Percentiles rank a stretch among this genome's conserved stretches.
phyloP scores from a whole-genome alignment of 805 yeast species.

The Ogataea populi-albae region DNA sequence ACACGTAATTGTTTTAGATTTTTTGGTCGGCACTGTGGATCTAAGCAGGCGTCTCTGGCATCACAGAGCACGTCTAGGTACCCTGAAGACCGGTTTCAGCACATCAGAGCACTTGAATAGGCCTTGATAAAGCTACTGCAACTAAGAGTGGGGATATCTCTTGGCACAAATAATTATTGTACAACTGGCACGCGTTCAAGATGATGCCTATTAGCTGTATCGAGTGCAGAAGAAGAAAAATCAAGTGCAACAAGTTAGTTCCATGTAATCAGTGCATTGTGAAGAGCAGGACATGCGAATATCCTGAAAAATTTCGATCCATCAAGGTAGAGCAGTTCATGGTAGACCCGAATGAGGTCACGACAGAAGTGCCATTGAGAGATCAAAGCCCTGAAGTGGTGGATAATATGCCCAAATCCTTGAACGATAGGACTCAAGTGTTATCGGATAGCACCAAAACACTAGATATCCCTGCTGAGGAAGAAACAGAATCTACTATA shows the following conservation, averaged over 20 bases:
- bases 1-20: too few species aligned
- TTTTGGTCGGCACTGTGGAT: too few species aligned
- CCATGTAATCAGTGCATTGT: slow-evolving; percentile 47
- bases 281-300: slow-evolving; percentile 39
- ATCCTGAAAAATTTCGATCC: slow-evolving; percentile 47
- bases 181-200: slow-evolving; percentile 13
- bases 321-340: slow-evolving; percentile 31
- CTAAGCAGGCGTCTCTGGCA: too few species aligned
- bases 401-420: neutral
- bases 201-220: slow-evolving; percentile 34
- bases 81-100: too few species aligned
- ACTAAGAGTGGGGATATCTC: too few species aligned
- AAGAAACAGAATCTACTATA: slow-evolving; percentile 13
- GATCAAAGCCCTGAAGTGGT: neutral
- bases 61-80: too few species aligned
- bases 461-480: neutral
- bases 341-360: slow-evolving; percentile 7
- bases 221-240: slow-evolving; percentile 35
- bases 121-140: too few species aligned
- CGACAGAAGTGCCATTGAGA: neutral
- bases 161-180: too few species aligned
- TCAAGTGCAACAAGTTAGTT: slow-evolving; percentile 34
- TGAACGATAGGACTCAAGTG: slow-evolving; percentile 1
- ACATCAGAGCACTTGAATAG: too few species aligned
- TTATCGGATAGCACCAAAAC: slow-evolving; percentile 4